These are phyloP conservation scores for Lactifluus volemus DNA, from an alignment of 768 basidiomycete species.

Conservation along the genomic window DNA sequence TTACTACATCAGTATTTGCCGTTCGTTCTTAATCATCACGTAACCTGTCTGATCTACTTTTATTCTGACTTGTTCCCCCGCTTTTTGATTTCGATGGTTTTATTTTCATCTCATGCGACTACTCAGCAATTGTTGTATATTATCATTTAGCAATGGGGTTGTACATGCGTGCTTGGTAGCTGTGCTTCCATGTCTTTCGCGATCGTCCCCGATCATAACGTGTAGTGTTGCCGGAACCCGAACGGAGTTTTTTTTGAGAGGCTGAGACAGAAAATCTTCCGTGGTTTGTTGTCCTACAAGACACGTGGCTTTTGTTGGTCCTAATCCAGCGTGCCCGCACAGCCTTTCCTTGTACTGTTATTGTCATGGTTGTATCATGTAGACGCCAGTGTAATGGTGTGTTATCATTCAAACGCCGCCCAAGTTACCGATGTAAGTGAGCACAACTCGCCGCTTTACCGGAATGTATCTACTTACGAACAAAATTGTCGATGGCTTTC, in stretches of 20 bases:
- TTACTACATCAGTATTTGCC: no score
- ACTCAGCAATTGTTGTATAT: slow-evolving; percentile 19
- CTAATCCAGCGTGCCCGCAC: no score
- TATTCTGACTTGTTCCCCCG: slow-evolving; percentile 3
- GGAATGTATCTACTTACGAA: background rate
- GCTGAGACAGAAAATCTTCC: no score
- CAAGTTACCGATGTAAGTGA: no score
- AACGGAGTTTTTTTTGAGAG: background rate
- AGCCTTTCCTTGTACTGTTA: no score
- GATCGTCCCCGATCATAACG: background rate
- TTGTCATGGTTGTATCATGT: no score
- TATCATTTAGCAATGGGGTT: slow-evolving; percentile 16
- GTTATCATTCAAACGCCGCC: no score
- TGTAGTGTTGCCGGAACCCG: background rate
- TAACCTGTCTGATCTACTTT: slow-evolving; percentile 11
- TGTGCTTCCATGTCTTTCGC: slow-evolving; percentile 6
- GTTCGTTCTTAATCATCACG: background rate
- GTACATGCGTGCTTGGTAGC: slow-evolving; percentile 1
- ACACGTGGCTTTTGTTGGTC: no score
- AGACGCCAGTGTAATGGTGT: no score
- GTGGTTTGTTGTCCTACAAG: no score
- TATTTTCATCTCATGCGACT: slow-evolving; percentile 3
- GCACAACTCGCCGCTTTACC: background rate
- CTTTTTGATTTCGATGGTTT: slow-evolving; percentile 7
- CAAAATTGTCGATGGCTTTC: no score